Evolutionary conservation across 192 early-diverging fungal genomes (phyloP).

Genomic region (Gamsiella multidivaricata): DNA sequence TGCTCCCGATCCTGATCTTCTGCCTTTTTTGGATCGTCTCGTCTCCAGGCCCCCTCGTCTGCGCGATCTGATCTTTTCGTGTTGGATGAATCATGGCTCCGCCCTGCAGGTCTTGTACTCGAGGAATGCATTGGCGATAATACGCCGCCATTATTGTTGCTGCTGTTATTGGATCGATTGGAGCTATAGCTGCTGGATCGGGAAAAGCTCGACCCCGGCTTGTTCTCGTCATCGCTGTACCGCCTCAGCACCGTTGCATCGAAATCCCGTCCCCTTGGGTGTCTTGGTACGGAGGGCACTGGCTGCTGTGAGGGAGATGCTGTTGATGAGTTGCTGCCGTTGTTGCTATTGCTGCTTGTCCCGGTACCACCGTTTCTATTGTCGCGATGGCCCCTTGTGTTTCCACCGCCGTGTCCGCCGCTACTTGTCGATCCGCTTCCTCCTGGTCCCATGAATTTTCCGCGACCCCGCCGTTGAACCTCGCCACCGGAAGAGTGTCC

Average conservation of each 20-base stretch:
- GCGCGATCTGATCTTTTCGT: conserved; percentile 8
- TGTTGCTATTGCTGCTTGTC: background rate
- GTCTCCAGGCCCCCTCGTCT: conserved; percentile 19
- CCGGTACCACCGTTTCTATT: background rate
- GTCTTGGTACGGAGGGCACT: conserved; percentile 17
- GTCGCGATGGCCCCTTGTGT: background rate
- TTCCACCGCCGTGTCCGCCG: conserved; percentile 1
- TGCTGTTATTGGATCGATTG: conserved; percentile 14
- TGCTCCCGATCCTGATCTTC: background rate
- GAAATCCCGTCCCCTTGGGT: conserved; percentile 52
- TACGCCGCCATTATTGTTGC: conserved; percentile 1
- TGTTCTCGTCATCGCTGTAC: conserved; percentile 48
- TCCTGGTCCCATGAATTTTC: conserved; percentile 47
- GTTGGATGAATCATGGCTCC: background rate
- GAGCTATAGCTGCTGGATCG: conserved; percentile 33
- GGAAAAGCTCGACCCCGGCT: conserved; percentile 29
- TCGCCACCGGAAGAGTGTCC: conserved; percentile 19
- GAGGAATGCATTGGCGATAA: background rate
- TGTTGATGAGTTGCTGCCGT: conserved; percentile 9
- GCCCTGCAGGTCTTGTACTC: background rate
- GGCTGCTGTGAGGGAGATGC: background rate
- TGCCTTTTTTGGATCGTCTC: background rate
- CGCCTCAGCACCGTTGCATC: conserved; percentile 54
- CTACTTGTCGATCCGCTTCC: background rate
- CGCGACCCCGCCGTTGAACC: conserved; percentile 39